Evolutionary conservation across 1,284 basidiomycete species (phyloP).

Genomic region (Sanguinoderma infundibulare): DNA sequence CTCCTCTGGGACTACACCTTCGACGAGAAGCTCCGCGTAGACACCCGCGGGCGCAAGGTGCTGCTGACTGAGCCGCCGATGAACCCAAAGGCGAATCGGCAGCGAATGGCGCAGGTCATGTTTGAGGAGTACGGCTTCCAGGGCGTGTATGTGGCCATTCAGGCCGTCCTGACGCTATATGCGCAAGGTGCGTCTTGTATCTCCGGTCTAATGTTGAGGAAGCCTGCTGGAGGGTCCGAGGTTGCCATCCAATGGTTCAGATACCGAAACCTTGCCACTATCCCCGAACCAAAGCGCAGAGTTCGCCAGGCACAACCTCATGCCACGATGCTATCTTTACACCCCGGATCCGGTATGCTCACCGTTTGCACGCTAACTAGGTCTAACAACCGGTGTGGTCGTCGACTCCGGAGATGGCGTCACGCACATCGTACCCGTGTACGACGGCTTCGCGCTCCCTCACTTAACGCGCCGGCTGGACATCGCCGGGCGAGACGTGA

Average conservation of each 20-base stretch:
- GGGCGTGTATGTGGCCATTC: constrained; percentile 97
- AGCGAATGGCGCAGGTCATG: constrained; percentile 98
- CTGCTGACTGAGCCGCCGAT: constrained; percentile 99
- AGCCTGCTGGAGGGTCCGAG: too few species aligned
- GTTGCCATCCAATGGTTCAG: too few species aligned
- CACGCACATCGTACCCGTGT: constrained; percentile 98
- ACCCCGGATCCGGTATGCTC: too few species aligned
- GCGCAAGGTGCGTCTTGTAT: constrained; percentile 80
- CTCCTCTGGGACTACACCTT: constrained; percentile 99
- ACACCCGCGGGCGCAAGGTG: constrained; percentile 89
- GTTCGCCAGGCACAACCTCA: too few species aligned
- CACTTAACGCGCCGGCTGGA: constrained; percentile 94
- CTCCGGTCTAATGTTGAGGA: neutral
- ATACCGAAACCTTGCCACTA: too few species aligned
- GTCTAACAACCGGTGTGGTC: constrained; percentile 97
- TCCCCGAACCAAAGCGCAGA: too few species aligned
- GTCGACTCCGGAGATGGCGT: constrained; percentile 99
- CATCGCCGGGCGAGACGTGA: constrained; percentile 98
- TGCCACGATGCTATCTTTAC: too few species aligned
- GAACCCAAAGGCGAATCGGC: constrained; percentile 95
- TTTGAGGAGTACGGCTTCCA: constrained; percentile 98
- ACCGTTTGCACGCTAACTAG: constrained; percentile 46
- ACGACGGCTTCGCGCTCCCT: constrained; percentile 95
- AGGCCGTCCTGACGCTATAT: constrained; percentile 97
- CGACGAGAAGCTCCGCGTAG: constrained; percentile 91